A percentile compares a stretch with the other conserved stretches of the same genome.
Evolutionary conservation across 179 eudicot species (phyloP).

Genomic region (Actinidia chinensis): DNA sequence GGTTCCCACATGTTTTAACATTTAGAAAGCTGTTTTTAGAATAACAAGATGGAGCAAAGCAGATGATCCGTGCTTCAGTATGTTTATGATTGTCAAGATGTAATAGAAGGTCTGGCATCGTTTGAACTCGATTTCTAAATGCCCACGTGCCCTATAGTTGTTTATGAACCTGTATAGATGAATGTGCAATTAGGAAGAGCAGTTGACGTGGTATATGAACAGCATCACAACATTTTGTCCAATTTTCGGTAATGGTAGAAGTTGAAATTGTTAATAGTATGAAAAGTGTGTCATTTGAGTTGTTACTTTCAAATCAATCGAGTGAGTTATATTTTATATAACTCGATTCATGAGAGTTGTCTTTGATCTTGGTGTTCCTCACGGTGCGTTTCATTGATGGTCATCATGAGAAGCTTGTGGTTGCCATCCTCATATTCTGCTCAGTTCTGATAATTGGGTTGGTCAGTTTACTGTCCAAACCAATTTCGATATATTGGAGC

Average conservation of each 20-base stretch:
- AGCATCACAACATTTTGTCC: not conserved
- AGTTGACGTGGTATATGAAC: not conserved
- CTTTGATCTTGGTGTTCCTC: conserved; percentile 10
- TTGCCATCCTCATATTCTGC: no score
- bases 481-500: not conserved
- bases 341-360: not conserved
- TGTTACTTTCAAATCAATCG: not conserved
- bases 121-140: not conserved
- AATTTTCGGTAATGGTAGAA: not conserved
- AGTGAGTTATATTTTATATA: no score
- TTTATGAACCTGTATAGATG: not conserved
- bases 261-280: not conserved
- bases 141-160: not conserved
- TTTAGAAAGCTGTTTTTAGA: no score
- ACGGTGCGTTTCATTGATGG: not conserved
- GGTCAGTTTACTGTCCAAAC: not conserved
- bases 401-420: not conserved
- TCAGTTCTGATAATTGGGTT: not conserved
- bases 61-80: not conserved
- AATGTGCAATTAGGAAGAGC: not conserved
- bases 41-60: not conserved
- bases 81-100: not conserved
- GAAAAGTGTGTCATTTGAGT: not conserved
- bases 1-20: no score
- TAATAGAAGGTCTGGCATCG: not conserved